phyloP scores from a whole-genome alignment of 1,284 basidiomycete genomes.

The Porodaedalea pini region DNA sequence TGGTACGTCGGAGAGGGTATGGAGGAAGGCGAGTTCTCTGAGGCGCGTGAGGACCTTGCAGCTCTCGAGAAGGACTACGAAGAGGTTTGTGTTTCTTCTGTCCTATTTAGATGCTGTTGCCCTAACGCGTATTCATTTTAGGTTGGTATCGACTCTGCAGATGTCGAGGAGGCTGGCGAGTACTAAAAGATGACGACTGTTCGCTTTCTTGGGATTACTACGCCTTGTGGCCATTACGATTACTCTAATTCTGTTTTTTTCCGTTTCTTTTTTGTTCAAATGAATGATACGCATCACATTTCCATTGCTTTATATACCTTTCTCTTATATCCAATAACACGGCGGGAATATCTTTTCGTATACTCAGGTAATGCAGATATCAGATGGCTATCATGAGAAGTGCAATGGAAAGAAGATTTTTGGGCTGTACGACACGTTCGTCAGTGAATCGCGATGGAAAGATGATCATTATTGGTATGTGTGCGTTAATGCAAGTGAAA shows the following conservation, averaged over 20 bases:
- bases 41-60: slow-evolving; percentile 95
- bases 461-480: background rate
- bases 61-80: slow-evolving; percentile 97
- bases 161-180: slow-evolving; percentile 76
- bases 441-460: no score
- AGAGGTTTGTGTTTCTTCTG: slow-evolving; percentile 57
- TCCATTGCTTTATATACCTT: slow-evolving; percentile 18
- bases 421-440: no score
- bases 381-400: background rate
- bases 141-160: slow-evolving; percentile 83
- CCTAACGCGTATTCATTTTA: slow-evolving; percentile 62
- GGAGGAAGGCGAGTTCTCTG: slow-evolving; percentile 99
- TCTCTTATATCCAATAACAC: slow-evolving; percentile 9
- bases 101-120: slow-evolving; percentile 42
- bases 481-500: no score
- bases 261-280: slow-evolving; percentile 10
- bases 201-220: slow-evolving; percentile 12
- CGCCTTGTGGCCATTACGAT: slow-evolving; percentile 15
- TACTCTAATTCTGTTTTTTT: slow-evolving; percentile 19
- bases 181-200: slow-evolving; percentile 46
- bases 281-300: slow-evolving; percentile 17
- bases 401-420: background rate
- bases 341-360: slow-evolving; percentile 2
- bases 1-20: slow-evolving; percentile 98
- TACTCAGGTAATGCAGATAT: slow-evolving; percentile 1